phyloP scores from a whole-genome alignment of 176 grass and related monocot genomes.

The Urochloa ruziziensis region DNA sequence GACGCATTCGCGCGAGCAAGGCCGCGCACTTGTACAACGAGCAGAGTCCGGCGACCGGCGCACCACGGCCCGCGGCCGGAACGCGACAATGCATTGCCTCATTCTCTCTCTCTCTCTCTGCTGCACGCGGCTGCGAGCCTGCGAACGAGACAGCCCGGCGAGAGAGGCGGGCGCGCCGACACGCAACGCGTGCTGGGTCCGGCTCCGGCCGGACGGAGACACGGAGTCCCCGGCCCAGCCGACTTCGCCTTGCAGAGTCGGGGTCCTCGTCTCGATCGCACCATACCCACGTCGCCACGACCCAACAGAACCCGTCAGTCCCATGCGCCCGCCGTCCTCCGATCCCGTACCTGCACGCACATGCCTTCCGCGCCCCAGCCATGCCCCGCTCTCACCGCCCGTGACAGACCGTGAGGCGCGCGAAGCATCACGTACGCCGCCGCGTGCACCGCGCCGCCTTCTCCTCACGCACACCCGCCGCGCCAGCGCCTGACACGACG shows the following conservation, averaged over 20 bases:
- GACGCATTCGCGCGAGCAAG: too few relatives aligned
- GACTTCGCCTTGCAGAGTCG: not conserved
- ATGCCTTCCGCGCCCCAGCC: not conserved
- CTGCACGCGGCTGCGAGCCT: too few relatives aligned
- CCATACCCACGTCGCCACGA: not conserved
- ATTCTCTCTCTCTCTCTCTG: too few relatives aligned
- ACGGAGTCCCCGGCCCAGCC: not conserved
- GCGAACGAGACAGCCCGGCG: too few relatives aligned
- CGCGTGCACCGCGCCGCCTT: not conserved
- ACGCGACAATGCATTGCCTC: too few relatives aligned
- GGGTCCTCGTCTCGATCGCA: not conserved
- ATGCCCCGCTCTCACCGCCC: not conserved
- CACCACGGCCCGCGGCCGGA: not conserved
- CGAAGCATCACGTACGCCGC: not conserved
- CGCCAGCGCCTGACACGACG: not conserved
- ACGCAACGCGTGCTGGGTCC: not conserved
- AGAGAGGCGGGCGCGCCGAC: not conserved
- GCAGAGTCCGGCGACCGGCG: too few relatives aligned
- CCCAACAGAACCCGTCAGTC: not conserved
- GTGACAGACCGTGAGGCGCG: not conserved
- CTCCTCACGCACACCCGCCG: not conserved
- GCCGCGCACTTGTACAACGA: too few relatives aligned
- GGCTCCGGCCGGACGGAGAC: not conserved
- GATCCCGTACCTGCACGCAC: not conserved
- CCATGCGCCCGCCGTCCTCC: not conserved